Conservation (phyloP, 495 filamentous ascomycete species). For the Xylaria acuta region DNA sequence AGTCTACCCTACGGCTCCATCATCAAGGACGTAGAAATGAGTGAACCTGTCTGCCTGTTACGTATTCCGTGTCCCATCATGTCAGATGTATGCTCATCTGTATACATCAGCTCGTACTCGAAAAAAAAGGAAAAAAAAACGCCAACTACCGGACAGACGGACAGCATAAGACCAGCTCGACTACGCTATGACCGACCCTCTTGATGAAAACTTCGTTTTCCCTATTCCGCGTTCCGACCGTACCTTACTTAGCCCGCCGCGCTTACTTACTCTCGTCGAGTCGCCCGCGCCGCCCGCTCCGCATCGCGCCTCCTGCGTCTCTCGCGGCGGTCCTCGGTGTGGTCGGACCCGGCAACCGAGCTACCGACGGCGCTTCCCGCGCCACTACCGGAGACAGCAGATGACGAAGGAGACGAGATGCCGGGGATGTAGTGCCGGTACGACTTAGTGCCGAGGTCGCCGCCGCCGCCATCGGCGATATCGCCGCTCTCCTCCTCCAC, state of each 20-base stretch:
- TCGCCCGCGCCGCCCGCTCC: constrained; percentile 62
- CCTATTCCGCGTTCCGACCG: background rate
- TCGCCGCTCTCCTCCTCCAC: constrained; percentile 57
- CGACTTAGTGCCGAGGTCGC: constrained; percentile 75
- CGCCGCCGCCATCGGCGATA: constrained; percentile 61
- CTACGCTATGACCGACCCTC: background rate
- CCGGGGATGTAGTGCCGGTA: constrained; percentile 84
- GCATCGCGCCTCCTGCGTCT: constrained; percentile 51
- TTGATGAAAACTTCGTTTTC: background rate
- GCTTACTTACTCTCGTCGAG: constrained; percentile 41
- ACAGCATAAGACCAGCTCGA: background rate
- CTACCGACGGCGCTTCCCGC: constrained; percentile 45
- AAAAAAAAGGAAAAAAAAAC: background rate
- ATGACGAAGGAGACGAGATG: constrained; percentile 55
- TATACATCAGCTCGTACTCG: constrained; percentile 6
- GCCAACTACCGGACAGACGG: background rate
- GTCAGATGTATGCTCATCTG: background rate
- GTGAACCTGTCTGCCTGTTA: background rate
- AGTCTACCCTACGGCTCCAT: background rate
- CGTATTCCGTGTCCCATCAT: background rate
- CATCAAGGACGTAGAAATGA: constrained; percentile 13
- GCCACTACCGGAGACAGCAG: constrained; percentile 46
- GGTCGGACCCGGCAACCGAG: constrained; percentile 42
- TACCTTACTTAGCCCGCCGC: background rate
- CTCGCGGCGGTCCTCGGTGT: constrained; percentile 53